A percentile compares a stretch with the other conserved stretches of the same genome.
These are phyloP conservation scores for Arthrobotrys conoides DNA, from an alignment of 2,329 filamentous ascomycete species.

Conservation along the genomic window DNA sequence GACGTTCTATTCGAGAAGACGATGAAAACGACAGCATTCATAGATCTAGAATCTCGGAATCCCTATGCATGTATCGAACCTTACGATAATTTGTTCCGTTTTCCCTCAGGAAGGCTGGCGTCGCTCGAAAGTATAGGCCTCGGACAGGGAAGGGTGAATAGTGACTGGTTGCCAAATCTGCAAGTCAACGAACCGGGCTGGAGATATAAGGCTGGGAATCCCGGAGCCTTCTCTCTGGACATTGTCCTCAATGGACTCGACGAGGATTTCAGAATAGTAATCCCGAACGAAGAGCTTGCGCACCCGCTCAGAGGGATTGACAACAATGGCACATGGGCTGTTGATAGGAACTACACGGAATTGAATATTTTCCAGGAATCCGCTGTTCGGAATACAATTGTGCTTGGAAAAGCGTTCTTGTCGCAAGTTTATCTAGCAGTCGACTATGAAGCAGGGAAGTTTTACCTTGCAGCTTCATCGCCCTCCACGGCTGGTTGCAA, in stretches of 20 bases:
- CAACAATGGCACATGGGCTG: slow-evolving; percentile 42
- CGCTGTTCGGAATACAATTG: slow-evolving; percentile 52
- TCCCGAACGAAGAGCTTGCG: slow-evolving; percentile 46
- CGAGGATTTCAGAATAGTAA: slow-evolving; percentile 41
- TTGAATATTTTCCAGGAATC: slow-evolving; percentile 55
- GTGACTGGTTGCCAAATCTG: slow-evolving; percentile 51
- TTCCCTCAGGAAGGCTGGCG: slow-evolving; percentile 42
- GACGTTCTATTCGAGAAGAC: slow-evolving; percentile 43
- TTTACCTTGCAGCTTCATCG: slow-evolving; percentile 53
- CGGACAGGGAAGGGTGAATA: slow-evolving; percentile 33
- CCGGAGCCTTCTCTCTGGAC: slow-evolving; percentile 43
- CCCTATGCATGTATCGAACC: slow-evolving; percentile 58
- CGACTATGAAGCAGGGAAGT: slow-evolving; percentile 56
- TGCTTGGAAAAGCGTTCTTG: slow-evolving; percentile 56
- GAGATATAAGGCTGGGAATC: slow-evolving; percentile 54
- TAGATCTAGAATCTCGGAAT: slow-evolving; percentile 55
- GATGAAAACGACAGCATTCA: slow-evolving; percentile 37
- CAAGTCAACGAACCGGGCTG: slow-evolving; percentile 56
- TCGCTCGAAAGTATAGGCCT: slow-evolving; percentile 52
- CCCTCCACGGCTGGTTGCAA: slow-evolving; percentile 49
- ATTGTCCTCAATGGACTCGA: slow-evolving; percentile 49
- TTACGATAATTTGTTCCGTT: slow-evolving; percentile 53
- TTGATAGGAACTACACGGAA: slow-evolving; percentile 52
- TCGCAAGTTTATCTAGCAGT: slow-evolving; percentile 50
- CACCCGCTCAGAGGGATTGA: slow-evolving; percentile 55